A percentile compares a stretch with the other conserved stretches of the same genome.
These are phyloP conservation scores for Ophiostoma fasciatum DNA, from an alignment of 2,329 filamentous ascomycete species.

Conservation along the genomic window DNA sequence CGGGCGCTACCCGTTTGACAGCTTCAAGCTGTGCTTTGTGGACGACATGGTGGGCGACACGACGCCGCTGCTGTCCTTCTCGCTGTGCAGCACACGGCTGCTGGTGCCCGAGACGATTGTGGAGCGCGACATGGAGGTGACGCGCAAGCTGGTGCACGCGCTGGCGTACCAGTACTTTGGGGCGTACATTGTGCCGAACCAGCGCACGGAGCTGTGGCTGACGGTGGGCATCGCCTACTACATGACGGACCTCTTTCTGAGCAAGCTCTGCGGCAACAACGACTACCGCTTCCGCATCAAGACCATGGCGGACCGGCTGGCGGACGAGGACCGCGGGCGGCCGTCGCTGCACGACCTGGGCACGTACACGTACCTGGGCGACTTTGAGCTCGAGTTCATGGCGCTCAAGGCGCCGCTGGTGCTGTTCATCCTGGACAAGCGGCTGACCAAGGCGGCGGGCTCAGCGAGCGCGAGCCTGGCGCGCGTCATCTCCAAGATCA, in stretches of 20 bases:
- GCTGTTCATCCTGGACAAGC: constrained; percentile 83
- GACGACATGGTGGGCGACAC: constrained; percentile 73
- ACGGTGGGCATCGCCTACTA: constrained; percentile 83
- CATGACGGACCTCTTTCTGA: constrained; percentile 90
- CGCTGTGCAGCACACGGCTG: constrained; percentile 74
- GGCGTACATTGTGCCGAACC: constrained; percentile 77
- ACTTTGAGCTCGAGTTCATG: constrained; percentile 82
- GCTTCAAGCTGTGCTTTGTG: constrained; percentile 87
- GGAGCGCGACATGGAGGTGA: constrained; percentile 71
- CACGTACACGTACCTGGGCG: constrained; percentile 59
- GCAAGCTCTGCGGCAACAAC: constrained; percentile 81
- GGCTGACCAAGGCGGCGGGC: constrained; percentile 76
- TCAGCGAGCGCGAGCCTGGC: constrained; percentile 56
- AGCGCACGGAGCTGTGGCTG: constrained; percentile 72
- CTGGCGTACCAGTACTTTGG: constrained; percentile 90
- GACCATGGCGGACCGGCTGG: constrained; percentile 63
- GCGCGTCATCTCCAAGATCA: constrained; percentile 71
- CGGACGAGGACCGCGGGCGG: constrained; percentile 65
- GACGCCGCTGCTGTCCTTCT: constrained; percentile 64
- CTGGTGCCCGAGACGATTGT: constrained; percentile 76
- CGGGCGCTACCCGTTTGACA: constrained; percentile 79
- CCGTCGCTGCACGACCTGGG: constrained; percentile 76
- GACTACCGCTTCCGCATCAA: constrained; percentile 89
- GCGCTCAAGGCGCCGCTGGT: constrained; percentile 80
- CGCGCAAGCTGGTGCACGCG: constrained; percentile 65